Percentiles rank a stretch among this genome's conserved stretches.
Conservation (phyloP, 1,284 basidiomycete species). For the Melampsora larici-populina region DNA sequence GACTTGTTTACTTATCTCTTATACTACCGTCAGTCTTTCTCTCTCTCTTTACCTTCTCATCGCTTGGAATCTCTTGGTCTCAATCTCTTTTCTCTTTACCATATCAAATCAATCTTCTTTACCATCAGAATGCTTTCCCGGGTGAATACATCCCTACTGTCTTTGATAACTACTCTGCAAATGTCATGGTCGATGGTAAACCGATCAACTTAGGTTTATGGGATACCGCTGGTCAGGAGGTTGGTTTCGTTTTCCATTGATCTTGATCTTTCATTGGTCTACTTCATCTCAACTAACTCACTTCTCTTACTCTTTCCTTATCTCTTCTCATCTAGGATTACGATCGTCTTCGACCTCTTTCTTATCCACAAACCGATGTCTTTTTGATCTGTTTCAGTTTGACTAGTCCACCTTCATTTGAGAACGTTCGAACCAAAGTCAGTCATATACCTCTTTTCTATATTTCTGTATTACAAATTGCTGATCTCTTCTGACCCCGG, state of each 20-base stretch:
- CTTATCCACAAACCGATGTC: conserved; percentile 98
- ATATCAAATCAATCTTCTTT: conserved; percentile 54
- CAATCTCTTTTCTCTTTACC: conserved; percentile 44
- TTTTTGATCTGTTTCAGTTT: conserved; percentile 77
- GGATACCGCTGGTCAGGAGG: conserved; percentile 99
- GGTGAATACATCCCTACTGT: conserved; percentile 96
- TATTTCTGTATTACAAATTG: neutral
- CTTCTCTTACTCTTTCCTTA: too few species aligned
- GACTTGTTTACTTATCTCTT: conserved; percentile 54
- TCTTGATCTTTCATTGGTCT: neutral
- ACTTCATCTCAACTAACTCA: neutral
- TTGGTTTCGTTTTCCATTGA: conserved; percentile 50
- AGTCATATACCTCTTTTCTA: conserved; percentile 38
- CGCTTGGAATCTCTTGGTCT: conserved; percentile 48
- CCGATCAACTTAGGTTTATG: conserved; percentile 94
- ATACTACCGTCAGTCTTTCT: conserved; percentile 49
- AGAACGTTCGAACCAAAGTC: conserved; percentile 97
- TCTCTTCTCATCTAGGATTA: conserved; percentile 57
- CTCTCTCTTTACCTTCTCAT: conserved; percentile 42
- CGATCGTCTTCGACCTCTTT: conserved; percentile 93
- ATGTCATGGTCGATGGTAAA: conserved; percentile 98
- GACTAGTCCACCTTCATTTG: conserved; percentile 72
- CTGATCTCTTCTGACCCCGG: neutral
- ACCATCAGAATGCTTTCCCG: conserved; percentile 35
- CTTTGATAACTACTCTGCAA: conserved; percentile 84